A percentile compares a stretch with the other conserved stretches of the same genome.
Evolutionary conservation across 257 asterid species (phyloP).

Genomic region (Henckelia pumila): DNA sequence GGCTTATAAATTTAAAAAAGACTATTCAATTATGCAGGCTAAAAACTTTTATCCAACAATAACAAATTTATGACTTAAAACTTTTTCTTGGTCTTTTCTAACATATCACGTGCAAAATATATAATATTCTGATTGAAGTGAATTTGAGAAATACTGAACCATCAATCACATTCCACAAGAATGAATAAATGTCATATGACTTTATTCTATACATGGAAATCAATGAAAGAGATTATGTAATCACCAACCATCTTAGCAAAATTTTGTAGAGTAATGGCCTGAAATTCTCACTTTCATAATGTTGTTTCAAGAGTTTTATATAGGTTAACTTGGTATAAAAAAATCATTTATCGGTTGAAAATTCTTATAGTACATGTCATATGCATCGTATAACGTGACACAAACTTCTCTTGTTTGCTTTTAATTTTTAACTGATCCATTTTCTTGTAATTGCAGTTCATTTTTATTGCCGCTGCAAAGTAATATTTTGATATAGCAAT

Average conservation of each 20-base stretch:
- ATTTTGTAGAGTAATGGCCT: not conserved
- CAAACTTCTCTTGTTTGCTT: constrained; percentile 15
- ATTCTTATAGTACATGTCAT: not conserved
- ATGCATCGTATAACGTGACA: not conserved
- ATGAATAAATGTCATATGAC: constrained; percentile 1
- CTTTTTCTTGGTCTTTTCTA: not conserved
- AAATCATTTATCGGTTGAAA: not conserved
- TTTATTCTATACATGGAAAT: not conserved
- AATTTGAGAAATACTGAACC: not conserved
- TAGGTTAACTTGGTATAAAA: not conserved
- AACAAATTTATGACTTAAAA: not conserved
- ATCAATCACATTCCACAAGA: not conserved
- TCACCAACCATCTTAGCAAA: constrained; percentile 4
- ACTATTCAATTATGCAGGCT: not conserved
- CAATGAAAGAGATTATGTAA: constrained; percentile 3
- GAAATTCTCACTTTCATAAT: constrained; percentile 5
- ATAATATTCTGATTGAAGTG: not conserved
- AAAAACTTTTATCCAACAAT: not conserved
- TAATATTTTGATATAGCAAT: constrained; percentile 86
- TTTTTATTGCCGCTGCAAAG: constrained; percentile 80
- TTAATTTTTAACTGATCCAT: constrained; percentile 1
- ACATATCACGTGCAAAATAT: not conserved
- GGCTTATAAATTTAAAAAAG: not conserved
- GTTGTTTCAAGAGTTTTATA: constrained; percentile 2
- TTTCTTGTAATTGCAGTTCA: constrained; percentile 57